Conservation (phyloP, 2,329 filamentous ascomycete genomes). For the Sarocladium strictum region DNA sequence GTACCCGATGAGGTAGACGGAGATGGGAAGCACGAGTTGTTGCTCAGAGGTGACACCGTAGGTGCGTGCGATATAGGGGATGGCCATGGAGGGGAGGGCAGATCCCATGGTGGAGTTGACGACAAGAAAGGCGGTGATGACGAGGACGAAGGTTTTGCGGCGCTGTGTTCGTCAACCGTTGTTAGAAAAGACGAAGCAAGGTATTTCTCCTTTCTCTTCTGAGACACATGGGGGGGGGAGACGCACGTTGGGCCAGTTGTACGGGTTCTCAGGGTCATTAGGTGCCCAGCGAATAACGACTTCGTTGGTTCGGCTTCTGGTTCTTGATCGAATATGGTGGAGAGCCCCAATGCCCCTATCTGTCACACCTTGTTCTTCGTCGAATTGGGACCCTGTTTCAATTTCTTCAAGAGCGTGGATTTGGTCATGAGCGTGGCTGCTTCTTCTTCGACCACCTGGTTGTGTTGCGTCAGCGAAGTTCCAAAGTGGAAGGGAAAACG, state of each 20-base stretch:
- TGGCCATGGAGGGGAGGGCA: conserved; percentile 57
- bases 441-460: conserved; percentile 19
- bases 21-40: conserved; percentile 51
- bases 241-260: conserved; percentile 42
- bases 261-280: conserved; percentile 45
- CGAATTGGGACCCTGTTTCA: conserved; percentile 34
- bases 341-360: conserved; percentile 28
- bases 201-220: too few relatives aligned
- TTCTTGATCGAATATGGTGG: conserved; percentile 27
- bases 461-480: not conserved
- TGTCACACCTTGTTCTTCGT: conserved; percentile 29
- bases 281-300: conserved; percentile 39
- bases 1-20: conserved; percentile 59
- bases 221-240: not conserved
- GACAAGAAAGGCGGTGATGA: conserved; percentile 52
- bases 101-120: conserved; percentile 65
- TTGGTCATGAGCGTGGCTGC: conserved; percentile 18
- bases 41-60: conserved; percentile 46
- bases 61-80: conserved; percentile 49
- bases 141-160: conserved; percentile 49
- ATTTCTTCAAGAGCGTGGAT: conserved; percentile 26
- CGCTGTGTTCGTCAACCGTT: too few relatives aligned
- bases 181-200: not conserved
- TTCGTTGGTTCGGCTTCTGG: conserved; percentile 24
- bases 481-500: not conserved